These are phyloP conservation scores for Ammopiptanthus mongolicus DNA, from an alignment of 306 rosid species.

Conservation along the genomic window DNA sequence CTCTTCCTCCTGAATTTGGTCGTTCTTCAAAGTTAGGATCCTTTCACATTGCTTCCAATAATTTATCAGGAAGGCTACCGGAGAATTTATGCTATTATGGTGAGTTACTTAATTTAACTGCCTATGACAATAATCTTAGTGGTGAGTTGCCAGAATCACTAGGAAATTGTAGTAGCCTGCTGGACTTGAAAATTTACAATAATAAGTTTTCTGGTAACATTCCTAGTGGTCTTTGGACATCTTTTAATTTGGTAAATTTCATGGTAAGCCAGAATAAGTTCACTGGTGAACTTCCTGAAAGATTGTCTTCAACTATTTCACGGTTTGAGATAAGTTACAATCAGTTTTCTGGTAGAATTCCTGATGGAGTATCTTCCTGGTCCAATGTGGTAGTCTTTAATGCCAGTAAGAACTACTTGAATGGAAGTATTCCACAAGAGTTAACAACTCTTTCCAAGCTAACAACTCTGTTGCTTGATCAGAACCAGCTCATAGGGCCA, in stretches of 20 bases:
- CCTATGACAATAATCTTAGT: slow-evolving; percentile 33
- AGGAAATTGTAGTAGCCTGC: slow-evolving; percentile 35
- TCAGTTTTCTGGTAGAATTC: slow-evolving; percentile 38
- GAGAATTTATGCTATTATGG: slow-evolving; percentile 45
- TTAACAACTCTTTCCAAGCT: slow-evolving; percentile 32
- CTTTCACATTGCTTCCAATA: slow-evolving; percentile 35
- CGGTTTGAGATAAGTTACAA: slow-evolving; percentile 37
- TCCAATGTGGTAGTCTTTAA: slow-evolving; percentile 27
- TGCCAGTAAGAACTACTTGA: slow-evolving; percentile 40
- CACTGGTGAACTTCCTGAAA: slow-evolving; percentile 44
- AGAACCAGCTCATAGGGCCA: slow-evolving; percentile 31
- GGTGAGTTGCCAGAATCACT: slow-evolving; percentile 47
- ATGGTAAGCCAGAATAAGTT: slow-evolving; percentile 31
- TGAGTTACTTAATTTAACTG: slow-evolving; percentile 26
- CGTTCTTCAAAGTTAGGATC: slow-evolving; percentile 29
- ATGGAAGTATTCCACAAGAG: slow-evolving; percentile 44
- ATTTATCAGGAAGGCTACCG: slow-evolving; percentile 51
- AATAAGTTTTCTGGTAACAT: slow-evolving; percentile 39
- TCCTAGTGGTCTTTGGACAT: slow-evolving; percentile 52
- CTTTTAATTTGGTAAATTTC: slow-evolving; percentile 12
- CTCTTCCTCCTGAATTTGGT: slow-evolving; percentile 58
- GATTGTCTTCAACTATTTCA: slow-evolving; percentile 5
- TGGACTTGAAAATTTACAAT: background rate
- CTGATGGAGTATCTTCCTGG: slow-evolving; percentile 33
- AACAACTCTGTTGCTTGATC: slow-evolving; percentile 28